Percentiles rank a stretch among this genome's conserved stretches.
Conservation (phyloP, 768 basidiomycete species). For the Tulasnella sp. region DNA sequence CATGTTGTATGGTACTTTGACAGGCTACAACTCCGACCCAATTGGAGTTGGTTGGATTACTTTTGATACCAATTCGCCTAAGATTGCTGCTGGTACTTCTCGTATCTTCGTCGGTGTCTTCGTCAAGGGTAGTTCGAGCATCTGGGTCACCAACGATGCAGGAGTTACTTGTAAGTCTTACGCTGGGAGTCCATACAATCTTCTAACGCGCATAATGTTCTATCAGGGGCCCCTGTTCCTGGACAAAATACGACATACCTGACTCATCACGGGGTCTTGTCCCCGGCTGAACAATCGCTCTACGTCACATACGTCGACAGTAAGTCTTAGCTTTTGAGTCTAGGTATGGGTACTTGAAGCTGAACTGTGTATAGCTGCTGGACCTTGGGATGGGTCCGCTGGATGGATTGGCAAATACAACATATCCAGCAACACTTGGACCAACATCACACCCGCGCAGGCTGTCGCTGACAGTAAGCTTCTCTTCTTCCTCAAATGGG, state of each 20-base stretch:
- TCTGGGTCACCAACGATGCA: conserved; percentile 47
- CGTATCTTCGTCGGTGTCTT: conserved; percentile 57
- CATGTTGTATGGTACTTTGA: too few relatives aligned
- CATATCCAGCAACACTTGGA: conserved; percentile 45
- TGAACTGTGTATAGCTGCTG: conserved; percentile 20
- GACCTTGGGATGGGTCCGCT: conserved; percentile 19
- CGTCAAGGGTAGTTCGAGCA: conserved; percentile 28
- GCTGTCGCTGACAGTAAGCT: conserved; percentile 29
- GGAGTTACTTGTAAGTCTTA: conserved; percentile 45
- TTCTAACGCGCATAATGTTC: not conserved
- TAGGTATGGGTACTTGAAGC: too few relatives aligned
- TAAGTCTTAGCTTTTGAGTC: too few relatives aligned
- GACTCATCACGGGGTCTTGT: conserved; percentile 56
- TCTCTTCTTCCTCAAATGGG: too few relatives aligned
- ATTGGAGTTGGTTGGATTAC: conserved; percentile 46
- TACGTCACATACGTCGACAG: conserved; percentile 55
- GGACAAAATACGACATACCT: conserved; percentile 48
- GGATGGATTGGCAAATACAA: conserved; percentile 35
- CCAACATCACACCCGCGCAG: conserved; percentile 54
- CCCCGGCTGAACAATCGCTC: conserved; percentile 43
- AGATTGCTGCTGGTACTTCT: conserved; percentile 41
- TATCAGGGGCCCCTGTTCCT: conserved; percentile 42
- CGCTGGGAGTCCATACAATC: too few relatives aligned
- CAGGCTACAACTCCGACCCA: conserved; percentile 4
- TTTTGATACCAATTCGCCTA: conserved; percentile 36